Conservation (phyloP, 192 early-diverging fungal genomes). For the Gonapodya prolifera region DNA sequence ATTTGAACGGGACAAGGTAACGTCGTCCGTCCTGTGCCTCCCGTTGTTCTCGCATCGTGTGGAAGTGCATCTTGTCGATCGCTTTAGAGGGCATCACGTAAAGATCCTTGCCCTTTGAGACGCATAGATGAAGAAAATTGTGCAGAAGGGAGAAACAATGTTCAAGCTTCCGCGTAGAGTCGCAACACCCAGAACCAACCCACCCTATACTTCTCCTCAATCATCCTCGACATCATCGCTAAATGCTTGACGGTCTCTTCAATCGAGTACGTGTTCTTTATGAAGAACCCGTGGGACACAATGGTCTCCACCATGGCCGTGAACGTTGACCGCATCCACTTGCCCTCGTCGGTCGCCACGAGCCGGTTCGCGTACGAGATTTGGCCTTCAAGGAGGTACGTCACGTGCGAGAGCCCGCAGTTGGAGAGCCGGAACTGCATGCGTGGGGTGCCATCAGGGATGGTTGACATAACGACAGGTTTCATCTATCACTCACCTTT, state of each 20-base stretch:
- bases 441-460: conserved; percentile 5
- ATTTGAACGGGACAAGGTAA: conserved; percentile 46
- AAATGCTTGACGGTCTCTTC: conserved; percentile 78
- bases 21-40: conserved; percentile 7
- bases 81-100: conserved; percentile 9
- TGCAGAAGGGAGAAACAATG: conserved; percentile 43
- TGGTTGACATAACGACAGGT: conserved; percentile 9
- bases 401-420: conserved; percentile 57
- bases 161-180: conserved; percentile 9
- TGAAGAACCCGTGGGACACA: conserved; percentile 64
- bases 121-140: conserved; percentile 17
- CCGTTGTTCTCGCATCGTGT: conserved; percentile 11
- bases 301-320: conserved; percentile 66
- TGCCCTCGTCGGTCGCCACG: conserved; percentile 1
- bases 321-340: conserved; percentile 49
- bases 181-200: background rate
- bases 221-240: conserved; percentile 37
- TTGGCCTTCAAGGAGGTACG: conserved; percentile 82
- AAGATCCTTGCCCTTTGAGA: conserved; percentile 13
- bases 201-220: conserved; percentile 44
- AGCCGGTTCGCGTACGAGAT: conserved; percentile 43
- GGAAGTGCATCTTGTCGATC: conserved; percentile 10
- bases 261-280: conserved; percentile 60
- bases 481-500: conserved; percentile 38
- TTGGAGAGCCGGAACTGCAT: conserved; percentile 51